Evolutionary conservation across 306 rosid species (phyloP), one percentile per base, ranked within the genome.

Genomic region (Comarum palustre): DNA sequence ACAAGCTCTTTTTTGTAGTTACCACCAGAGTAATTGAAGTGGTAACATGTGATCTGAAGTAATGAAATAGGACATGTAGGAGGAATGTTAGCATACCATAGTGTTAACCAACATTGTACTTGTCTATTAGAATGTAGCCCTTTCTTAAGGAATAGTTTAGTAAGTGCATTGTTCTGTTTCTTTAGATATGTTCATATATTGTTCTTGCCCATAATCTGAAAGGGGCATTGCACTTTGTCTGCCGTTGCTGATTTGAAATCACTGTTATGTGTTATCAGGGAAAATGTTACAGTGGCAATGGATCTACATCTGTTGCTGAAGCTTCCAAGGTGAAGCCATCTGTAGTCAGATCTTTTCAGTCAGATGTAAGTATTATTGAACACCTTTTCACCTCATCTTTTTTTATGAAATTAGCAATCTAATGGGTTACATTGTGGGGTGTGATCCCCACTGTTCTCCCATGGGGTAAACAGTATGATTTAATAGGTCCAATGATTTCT

Each of bases 271-370:
- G 38, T 77, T 52, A 86, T 58, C 74, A 90, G 97, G 80, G 79
- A 81, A 77, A 80, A 77, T 73, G 87, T 73, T 54, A 54, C 38
- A 73, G 82, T 73, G 88, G 80, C 74, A 84, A 83, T 68, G 88
- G 86, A 69, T 80, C 96, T 69, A 79, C 87, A 67, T 84, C 96
- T 72, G 84, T 73, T 62, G 64, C 84, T 13, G 93, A 84, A 76
- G 82, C 73, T 81, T 85, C 90, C 77, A 86, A 72, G 76, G 45
- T 68, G 41, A 90, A 87, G 80, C 82, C 86, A 66, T 73, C 80
- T 2, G 67, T 45, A 27, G 80, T 47, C 64, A 82, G 83, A 82
- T 83, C 84, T 45, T 83, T 76, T 68, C 86, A 86, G 81, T 79
- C 62, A 50, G 89, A 83, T 81, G 97, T 93, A 83, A 84, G 97